A percentile compares a stretch with the other conserved stretches of the same genome.
Evolutionary conservation across 192 early-diverging fungal species (phyloP).

Genomic region (Coemansia sp.): DNA sequence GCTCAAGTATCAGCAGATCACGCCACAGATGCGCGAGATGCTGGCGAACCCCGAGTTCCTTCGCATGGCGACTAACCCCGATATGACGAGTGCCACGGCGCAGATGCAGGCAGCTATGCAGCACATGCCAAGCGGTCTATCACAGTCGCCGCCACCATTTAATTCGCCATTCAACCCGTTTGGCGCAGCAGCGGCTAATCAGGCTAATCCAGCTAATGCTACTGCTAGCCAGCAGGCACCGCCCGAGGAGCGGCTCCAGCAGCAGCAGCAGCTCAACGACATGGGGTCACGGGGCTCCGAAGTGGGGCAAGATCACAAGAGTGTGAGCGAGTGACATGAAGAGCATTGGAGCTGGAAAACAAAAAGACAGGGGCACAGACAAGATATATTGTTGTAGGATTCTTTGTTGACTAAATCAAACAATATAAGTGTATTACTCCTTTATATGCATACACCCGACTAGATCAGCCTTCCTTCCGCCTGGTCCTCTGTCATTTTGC

Average conservation of each 20-base stretch:
- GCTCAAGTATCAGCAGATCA: constrained; percentile 71
- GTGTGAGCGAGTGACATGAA: too few relatives aligned
- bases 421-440: too few relatives aligned
- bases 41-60: constrained; percentile 78
- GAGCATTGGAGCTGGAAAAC: too few relatives aligned
- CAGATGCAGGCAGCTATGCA: constrained; percentile 61
- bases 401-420: too few relatives aligned
- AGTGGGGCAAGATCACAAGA: too few relatives aligned
- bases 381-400: too few relatives aligned
- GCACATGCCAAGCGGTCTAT: constrained; percentile 25
- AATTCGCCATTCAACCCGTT: constrained; percentile 1
- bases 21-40: constrained; percentile 86
- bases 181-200: constrained; percentile 9
- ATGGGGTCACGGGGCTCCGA: too few relatives aligned
- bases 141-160: background rate
- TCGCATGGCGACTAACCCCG: constrained; percentile 86
- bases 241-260: constrained; percentile 61
- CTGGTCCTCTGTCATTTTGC: too few relatives aligned
- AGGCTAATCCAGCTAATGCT: background rate
- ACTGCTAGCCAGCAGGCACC: constrained; percentile 39
- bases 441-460: too few relatives aligned
- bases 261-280: constrained; percentile 85
- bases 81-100: constrained; percentile 73
- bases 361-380: too few relatives aligned
- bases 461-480: too few relatives aligned